Evolutionary conservation across 176 grass and related monocot genomes (phyloP).

Genomic region (Oryza nivara): DNA sequence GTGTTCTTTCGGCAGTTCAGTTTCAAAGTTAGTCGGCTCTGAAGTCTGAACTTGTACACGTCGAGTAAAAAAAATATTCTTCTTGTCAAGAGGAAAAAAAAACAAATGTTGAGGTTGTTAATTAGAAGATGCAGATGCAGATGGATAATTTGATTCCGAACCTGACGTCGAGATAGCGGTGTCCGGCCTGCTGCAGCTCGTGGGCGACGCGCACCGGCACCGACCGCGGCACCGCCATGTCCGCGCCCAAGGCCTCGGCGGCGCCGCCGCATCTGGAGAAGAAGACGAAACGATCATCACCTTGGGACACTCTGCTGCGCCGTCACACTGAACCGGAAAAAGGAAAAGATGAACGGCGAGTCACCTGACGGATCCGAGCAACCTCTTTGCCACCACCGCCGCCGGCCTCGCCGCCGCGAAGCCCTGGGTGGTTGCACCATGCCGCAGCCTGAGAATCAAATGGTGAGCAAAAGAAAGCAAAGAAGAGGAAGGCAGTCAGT

Average conservation of each 20-base stretch:
- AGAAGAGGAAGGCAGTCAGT: neutral
- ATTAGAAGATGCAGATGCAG: no score
- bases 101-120: no score
- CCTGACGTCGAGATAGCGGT: slow-evolving; percentile 91
- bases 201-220: slow-evolving; percentile 87
- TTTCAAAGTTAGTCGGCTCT: neutral
- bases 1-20: slow-evolving; percentile 1
- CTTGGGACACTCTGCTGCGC: neutral
- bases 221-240: slow-evolving; percentile 53
- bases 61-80: neutral
- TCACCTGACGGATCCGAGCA: slow-evolving; percentile 19
- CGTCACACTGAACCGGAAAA: neutral
- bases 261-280: slow-evolving; percentile 17
- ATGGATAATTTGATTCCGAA: no score
- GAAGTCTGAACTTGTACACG: neutral
- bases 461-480: neutral
- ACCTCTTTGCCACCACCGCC: neutral
- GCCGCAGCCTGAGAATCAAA: slow-evolving; percentile 14
- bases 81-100: no score
- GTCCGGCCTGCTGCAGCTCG: slow-evolving; percentile 73
- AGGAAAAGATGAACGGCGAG: neutral
- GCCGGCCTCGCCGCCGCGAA: neutral
- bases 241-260: neutral
- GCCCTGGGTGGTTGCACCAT: neutral
- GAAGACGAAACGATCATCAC: neutral